Conservation (phyloP, 805 yeast genomes). For the Debaryomyces castellii region DNA sequence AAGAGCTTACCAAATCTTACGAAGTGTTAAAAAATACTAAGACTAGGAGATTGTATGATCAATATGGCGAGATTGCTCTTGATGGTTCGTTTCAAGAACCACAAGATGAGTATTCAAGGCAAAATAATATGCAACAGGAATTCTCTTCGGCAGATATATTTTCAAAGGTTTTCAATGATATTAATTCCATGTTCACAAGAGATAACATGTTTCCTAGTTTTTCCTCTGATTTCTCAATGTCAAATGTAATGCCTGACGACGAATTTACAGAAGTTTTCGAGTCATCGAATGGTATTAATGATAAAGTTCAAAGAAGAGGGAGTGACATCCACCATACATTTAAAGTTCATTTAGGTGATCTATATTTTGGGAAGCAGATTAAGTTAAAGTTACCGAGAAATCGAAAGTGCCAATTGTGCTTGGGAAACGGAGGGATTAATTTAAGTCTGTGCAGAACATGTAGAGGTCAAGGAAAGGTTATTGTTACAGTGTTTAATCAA, state of each 20-base stretch:
- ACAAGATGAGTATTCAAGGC: constrained; percentile 4
- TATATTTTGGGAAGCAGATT: constrained; percentile 56
- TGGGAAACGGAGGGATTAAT: constrained; percentile 51
- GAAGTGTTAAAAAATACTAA: constrained; percentile 53
- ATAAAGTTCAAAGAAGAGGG: constrained; percentile 33
- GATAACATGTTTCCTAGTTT: constrained; percentile 9
- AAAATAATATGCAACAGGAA: neutral
- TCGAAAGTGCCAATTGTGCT: constrained; percentile 48
- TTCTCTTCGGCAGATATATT: constrained; percentile 27
- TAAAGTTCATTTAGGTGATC: constrained; percentile 51
- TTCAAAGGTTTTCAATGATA: constrained; percentile 36
- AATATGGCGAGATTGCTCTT: constrained; percentile 47
- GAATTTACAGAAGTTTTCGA: constrained; percentile 14
- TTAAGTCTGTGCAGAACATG: constrained; percentile 35
- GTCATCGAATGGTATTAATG: constrained; percentile 18
- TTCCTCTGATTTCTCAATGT: constrained; percentile 4
- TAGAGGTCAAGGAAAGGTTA: constrained; percentile 46
- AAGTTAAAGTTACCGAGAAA: constrained; percentile 55
- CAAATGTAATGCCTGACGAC: constrained; percentile 2
- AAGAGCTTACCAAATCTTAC: constrained; percentile 65
- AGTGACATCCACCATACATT: constrained; percentile 58
- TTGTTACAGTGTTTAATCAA: constrained; percentile 43
- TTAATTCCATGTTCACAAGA: constrained; percentile 25
- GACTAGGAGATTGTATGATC: constrained; percentile 51
- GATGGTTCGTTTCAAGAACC: constrained; percentile 23